Conservation (phyloP, 1,284 basidiomycete genomes). For the Dichomitus squalens region DNA sequence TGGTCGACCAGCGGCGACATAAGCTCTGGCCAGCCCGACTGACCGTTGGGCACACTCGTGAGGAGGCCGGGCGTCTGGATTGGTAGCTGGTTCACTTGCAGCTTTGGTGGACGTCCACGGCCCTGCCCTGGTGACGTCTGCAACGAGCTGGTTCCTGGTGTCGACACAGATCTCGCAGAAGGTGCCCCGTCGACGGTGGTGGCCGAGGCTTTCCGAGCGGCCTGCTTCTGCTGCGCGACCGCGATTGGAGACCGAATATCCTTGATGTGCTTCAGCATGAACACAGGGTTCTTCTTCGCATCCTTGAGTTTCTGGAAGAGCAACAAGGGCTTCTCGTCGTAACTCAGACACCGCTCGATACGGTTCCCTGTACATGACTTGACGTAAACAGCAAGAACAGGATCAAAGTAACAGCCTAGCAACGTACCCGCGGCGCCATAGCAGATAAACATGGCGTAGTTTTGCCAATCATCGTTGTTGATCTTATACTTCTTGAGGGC, state of each 20-base stretch:
- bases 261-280: constrained; percentile 98
- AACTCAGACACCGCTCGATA: constrained; percentile 92
- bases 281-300: constrained; percentile 95
- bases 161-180: constrained; percentile 32
- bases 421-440: constrained; percentile 85
- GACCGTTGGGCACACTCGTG: constrained; percentile 54
- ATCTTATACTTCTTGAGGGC: constrained; percentile 99
- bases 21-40: constrained; percentile 76
- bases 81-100: constrained; percentile 60
- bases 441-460: constrained; percentile 99
- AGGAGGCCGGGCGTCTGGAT: constrained; percentile 39
- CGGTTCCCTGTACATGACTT: constrained; percentile 55
- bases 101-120: constrained; percentile 54
- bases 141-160: constrained; percentile 16
- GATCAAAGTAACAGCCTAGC: constrained; percentile 2
- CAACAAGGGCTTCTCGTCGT: constrained; percentile 96
- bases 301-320: constrained; percentile 98
- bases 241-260: constrained; percentile 97
- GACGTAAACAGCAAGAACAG: constrained; percentile 1
- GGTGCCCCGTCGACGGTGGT: constrained; percentile 24
- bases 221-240: constrained; percentile 93
- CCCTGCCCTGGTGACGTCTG: constrained; percentile 23
- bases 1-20: constrained; percentile 61
- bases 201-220: constrained; percentile 70
- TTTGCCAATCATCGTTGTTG: constrained; percentile 97